Conservation (phyloP, 176 grass and related monocot species). For the Dendrocalamus sinicus region DNA sequence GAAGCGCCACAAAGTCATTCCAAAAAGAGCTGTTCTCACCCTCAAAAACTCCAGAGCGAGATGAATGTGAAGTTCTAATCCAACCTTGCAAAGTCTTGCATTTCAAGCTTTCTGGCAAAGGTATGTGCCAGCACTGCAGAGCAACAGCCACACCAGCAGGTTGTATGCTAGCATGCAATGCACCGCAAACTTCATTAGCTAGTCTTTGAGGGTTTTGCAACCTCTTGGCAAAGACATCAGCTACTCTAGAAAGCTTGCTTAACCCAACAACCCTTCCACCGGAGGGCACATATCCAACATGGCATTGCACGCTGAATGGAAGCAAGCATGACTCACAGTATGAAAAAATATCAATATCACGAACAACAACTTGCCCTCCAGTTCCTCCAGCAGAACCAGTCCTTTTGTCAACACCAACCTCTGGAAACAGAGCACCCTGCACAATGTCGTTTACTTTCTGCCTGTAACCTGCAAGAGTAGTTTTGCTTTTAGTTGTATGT, state of each 20-base stretch:
- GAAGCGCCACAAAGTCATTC: slow-evolving; percentile 78
- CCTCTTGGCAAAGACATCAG: slow-evolving; percentile 86
- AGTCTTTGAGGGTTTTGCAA: slow-evolving; percentile 88
- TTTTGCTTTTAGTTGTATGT: slow-evolving; percentile 6
- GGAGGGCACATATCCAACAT: slow-evolving; percentile 91
- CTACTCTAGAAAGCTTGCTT: slow-evolving; percentile 96
- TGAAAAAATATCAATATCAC: slow-evolving; percentile 83
- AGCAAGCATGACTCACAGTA: slow-evolving; percentile 96
- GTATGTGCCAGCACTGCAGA: slow-evolving; percentile 83
- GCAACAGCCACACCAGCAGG: slow-evolving; percentile 91
- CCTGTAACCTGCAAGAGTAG: slow-evolving; percentile 66
- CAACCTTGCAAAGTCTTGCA: slow-evolving; percentile 63
- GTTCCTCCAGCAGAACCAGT: slow-evolving; percentile 76
- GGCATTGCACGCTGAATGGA: slow-evolving; percentile 82
- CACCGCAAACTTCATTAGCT: slow-evolving; percentile 75
- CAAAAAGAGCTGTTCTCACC: slow-evolving; percentile 67
- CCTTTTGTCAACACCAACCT: slow-evolving; percentile 72
- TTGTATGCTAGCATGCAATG: slow-evolving; percentile 70
- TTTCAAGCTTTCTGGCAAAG: slow-evolving; percentile 72
- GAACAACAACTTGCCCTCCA: slow-evolving; percentile 82
- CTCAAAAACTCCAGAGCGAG: slow-evolving; percentile 74
- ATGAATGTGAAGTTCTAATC: slow-evolving; percentile 58
- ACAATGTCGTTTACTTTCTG: slow-evolving; percentile 85
- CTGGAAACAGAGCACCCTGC: slow-evolving; percentile 86
- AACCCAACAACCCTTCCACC: slow-evolving; percentile 81